phyloP scores from a whole-genome alignment of 2,329 filamentous ascomycete genomes.

The Colletotrichum graminicola region DNA sequence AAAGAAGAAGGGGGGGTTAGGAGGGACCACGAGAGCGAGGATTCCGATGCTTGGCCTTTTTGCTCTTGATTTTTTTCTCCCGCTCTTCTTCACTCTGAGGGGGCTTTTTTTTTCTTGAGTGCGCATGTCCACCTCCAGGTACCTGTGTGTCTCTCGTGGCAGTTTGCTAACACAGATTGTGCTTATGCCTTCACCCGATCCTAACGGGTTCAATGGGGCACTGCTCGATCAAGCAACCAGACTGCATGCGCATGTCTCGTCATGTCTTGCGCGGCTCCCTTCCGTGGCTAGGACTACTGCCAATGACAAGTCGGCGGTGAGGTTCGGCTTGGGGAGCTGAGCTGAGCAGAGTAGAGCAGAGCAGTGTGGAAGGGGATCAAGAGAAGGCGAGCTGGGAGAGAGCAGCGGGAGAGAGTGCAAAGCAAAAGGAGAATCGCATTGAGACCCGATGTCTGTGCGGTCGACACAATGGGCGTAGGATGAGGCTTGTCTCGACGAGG shows the following conservation, averaged over 20 bases:
- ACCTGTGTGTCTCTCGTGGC: conserved; percentile 33
- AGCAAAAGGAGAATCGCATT: conserved; percentile 28
- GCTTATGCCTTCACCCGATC: conserved; percentile 40
- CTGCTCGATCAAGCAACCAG: conserved; percentile 40
- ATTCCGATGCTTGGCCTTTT: conserved; percentile 36
- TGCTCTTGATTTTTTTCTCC: neutral
- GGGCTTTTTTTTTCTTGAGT: neutral
- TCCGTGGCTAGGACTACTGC: conserved; percentile 38
- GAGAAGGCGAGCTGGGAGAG: conserved; percentile 1
- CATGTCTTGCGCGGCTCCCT: conserved; percentile 39
- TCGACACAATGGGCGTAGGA: conserved; percentile 47
- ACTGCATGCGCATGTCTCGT: conserved; percentile 35
- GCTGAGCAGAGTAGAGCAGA: neutral
- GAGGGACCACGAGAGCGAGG: conserved; percentile 14
- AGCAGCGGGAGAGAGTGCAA: conserved; percentile 8
- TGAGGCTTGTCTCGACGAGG: conserved; percentile 46
- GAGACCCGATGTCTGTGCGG: conserved; percentile 40
- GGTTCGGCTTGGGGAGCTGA: conserved; percentile 14
- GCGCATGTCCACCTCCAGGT: conserved; percentile 4
- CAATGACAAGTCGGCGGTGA: conserved; percentile 23
- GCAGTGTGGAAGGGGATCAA: conserved; percentile 13
- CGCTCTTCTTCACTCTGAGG: neutral
- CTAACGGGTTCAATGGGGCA: conserved; percentile 30
- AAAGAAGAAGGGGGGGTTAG: neutral
- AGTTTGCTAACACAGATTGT: conserved; percentile 27